Evolutionary conservation across 2,329 filamentous ascomycete species (phyloP).

Genomic region (Purpureocillium lavendulum): DNA sequence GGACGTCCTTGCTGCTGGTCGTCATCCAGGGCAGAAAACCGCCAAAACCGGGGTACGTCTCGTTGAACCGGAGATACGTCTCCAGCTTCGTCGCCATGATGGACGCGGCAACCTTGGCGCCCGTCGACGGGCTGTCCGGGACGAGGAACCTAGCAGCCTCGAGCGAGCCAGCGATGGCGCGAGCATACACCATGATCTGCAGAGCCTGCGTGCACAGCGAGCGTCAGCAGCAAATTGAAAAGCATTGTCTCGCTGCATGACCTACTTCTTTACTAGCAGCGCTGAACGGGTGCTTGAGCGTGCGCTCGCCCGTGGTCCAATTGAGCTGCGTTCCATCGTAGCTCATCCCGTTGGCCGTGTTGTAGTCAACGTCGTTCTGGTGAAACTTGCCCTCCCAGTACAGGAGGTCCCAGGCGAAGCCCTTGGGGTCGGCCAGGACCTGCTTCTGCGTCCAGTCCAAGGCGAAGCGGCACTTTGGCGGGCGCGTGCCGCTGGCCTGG

Average conservation of each 20-base stretch:
- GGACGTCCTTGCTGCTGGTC: conserved; percentile 18
- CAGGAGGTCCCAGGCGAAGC: conserved; percentile 26
- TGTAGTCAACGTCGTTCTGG: conserved; percentile 30
- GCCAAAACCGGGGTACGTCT: conserved; percentile 30
- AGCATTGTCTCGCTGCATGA: background rate
- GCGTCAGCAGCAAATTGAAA: background rate
- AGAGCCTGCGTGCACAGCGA: conserved; percentile 19
- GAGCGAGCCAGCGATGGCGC: conserved; percentile 26
- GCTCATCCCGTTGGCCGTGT: conserved; percentile 30
- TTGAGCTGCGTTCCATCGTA: conserved; percentile 31
- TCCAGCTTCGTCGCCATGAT: conserved; percentile 29
- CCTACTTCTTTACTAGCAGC: conserved; percentile 27
- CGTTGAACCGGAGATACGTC: conserved; percentile 30
- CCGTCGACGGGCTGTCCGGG: conserved; percentile 20
- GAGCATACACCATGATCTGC: conserved; percentile 34
- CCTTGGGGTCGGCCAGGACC: conserved; percentile 17
- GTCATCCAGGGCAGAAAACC: conserved; percentile 31
- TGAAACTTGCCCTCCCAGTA: conserved; percentile 38
- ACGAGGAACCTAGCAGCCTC: conserved; percentile 30
- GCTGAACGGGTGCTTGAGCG: conserved; percentile 27
- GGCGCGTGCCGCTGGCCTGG: no score
- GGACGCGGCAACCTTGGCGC: conserved; percentile 21
- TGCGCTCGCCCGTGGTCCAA: conserved; percentile 24
- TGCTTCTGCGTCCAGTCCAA: conserved; percentile 19
- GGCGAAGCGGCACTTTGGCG: conserved; percentile 20